Evolutionary conservation across 1,139 yeast species (phyloP).

Genomic region (Pichia cactophila): DNA sequence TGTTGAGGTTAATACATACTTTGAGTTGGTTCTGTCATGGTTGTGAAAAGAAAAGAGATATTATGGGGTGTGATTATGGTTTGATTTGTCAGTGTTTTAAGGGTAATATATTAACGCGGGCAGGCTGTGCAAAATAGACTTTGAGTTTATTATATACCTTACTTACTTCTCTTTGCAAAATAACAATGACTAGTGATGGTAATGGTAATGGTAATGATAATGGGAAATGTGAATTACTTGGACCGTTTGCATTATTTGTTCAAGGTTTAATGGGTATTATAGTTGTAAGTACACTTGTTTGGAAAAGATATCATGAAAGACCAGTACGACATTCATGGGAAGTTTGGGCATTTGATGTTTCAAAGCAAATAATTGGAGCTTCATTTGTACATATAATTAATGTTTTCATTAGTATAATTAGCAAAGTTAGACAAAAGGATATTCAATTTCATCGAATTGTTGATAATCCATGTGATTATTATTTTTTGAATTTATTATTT

Average conservation of each 20-base stretch:
- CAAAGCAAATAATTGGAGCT: conserved; percentile 85
- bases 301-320: conserved; percentile 69
- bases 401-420: conserved; percentile 52
- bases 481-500: conserved; percentile 75
- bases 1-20: not conserved
- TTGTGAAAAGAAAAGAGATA: not conserved
- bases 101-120: too few relatives aligned
- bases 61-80: too few relatives aligned
- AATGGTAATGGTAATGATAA: not conserved
- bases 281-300: conserved; percentile 64
- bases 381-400: conserved; percentile 76
- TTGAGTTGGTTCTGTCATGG: conserved; percentile 17
- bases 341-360: conserved; percentile 85
- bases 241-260: conserved; percentile 61
- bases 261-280: conserved; percentile 65
- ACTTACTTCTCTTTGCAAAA: too few relatives aligned
- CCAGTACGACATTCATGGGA: conserved; percentile 79
- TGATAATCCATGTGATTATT: conserved; percentile 79
- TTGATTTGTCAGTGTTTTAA: too few relatives aligned
- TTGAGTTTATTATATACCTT: too few relatives aligned
- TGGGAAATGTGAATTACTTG: conserved; percentile 53
- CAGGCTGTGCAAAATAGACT: not conserved
- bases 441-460: conserved; percentile 23
- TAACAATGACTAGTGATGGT: not conserved
- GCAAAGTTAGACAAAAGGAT: not conserved